Evolutionary conservation across 352 stramenopile genomes (phyloP), one percentile per base, ranked within the genome.

Genomic region (Phytophthora hybrid): DNA sequence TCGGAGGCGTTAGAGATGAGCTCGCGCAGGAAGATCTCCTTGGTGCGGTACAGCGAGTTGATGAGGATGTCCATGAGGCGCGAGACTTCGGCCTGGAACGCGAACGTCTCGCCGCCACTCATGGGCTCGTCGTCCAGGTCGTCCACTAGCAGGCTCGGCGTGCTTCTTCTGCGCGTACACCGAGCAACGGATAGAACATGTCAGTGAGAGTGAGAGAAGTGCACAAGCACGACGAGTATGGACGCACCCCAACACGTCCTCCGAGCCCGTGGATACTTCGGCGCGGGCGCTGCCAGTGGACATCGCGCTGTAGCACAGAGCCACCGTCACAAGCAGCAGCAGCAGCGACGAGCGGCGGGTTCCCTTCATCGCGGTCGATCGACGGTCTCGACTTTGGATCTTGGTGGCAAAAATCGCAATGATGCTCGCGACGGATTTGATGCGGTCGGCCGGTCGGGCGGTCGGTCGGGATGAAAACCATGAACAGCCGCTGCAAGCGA

Each of bases 11-110:
- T 99, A 29, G 97, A 99, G 75, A 99, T 99, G 23, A 99, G 82
- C 78, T 99, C 98, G 53, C 98, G 92, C 32, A 99, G 83, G 83
- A 99, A 99, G 66, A 99, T 98, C 73, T 99, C 97, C 81, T 98
- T 99, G 76, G 98, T 99, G 77, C 96, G 95, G 85, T 97, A 97
- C 44, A 99, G 85, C 66, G 96, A 99, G 81, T 99, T 99, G 80
- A 99, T 99, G 71, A 99, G 97, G 79, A 99, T 99, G 82, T 99
- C 98, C 87, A 99, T 98, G 76, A 99, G 94, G 6, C 98, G 95
- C 66, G 97, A 98, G 21, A 99, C 98, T 76, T 99, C 97, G 49
- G 97, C 97, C 69, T 98, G 93, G 82, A 98, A 98, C 65, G 89
- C 92, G 55, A 97, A 98, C 63, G 88, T 94, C 71, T 98, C 94